Base-by-base conservation (phyloP, 2,329 filamentous ascomycete genomes). In the Fusarium albosuccineum region DNA sequence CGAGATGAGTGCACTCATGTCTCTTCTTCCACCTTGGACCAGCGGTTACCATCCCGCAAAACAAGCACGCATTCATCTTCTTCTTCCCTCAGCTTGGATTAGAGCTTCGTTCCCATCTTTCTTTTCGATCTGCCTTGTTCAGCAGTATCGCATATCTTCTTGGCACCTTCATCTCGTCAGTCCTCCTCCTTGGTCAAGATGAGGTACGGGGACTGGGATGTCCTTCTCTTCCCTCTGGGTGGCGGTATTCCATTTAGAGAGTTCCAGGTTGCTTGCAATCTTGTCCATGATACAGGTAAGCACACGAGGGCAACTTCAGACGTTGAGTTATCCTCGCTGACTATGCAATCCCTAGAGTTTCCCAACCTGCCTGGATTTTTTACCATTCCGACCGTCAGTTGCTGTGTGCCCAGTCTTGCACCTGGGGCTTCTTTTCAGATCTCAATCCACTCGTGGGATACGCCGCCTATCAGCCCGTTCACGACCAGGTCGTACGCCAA, bases 141-240 rank as follows among this genome's bases (percentile, higher is more conserved):
- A 41, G 40, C 45, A 50, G 17, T 54, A 60, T 55, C 52, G 48
- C 42, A 37, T 62, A 57, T 49, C 39, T 54, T 49, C 41, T 57
- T 49, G 33, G 48, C 42, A 37, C 26, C 29, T 62, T 52, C 55
- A 30, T 52, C 48, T 37, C 53, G 22, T 30, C 37, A 7, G 29
- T 59, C 70, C 60, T 56, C 60, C 42, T 51, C 55, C 78, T 84
- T 71, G 65, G 33, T 49, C 57, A 68, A 51, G 16, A 97, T 97
- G 93, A 89, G 93, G 61, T 97, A 91, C 83, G 87, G 93, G 71
- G 89, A 93, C 73, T 97, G 93, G 93, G 93, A 97, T 73, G 86
- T 96, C 57, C 87, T 97, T 42, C 83, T 97, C 64, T 97, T 97
- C 76, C 90, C 92, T 0, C 79, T 78, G 64, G 85, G 86, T 63